Base-by-base conservation (phyloP, 768 basidiomycete species). In the Calocera viscosa region DNA sequence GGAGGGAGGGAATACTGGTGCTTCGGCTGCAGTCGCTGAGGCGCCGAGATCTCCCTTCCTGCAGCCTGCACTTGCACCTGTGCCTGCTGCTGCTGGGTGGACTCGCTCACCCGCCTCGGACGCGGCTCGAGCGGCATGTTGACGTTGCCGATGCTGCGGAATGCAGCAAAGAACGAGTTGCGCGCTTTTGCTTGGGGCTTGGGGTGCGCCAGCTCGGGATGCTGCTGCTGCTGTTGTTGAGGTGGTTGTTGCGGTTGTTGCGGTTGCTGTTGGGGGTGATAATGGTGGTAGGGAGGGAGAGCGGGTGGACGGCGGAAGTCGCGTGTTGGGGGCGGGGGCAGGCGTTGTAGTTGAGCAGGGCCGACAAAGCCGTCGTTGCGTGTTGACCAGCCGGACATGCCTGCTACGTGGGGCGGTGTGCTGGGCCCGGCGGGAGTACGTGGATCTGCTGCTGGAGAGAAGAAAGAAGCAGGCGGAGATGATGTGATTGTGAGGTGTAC, bases 321-420 rank as follows among this genome's bases (percentile, higher is more conserved):
- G 14, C 53, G 2, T 30, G 53, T 60, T 30, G 53, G 53, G 22
- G 53, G 53, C 22, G 53, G 53, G 24, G 53, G 5, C 14, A 60
- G 53, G 7, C 53, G 53, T 19, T 60, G 53, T 10, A 60, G 53
- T 19, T 60, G 53, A 10, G 53, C 53, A 7, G 53, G 53, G 53
- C 53, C 53, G 11, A 60, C 53, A 32, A 60, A 60, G 26, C 53
- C 53, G 53, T 60, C 53, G 53, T 60, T 60, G 53, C 53, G 53
- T 14, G 53, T 30, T 60, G 53, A 26, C 53, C 53, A 60, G 53
- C 53, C 26, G 2, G 53, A 60, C 53, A 60, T 60, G 53, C 35
- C 35, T 38, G 35, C 7, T 5, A 14, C 14, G 35, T 38, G 35
- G 35, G 5, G 35, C 35, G 35, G 43, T 47, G 43, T 47, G 43